Evolutionary conservation across 805 yeast species (phyloP), one percentile per base, ranked within the genome.

Genomic region (Groenewaldozyma tartarivorans): DNA sequence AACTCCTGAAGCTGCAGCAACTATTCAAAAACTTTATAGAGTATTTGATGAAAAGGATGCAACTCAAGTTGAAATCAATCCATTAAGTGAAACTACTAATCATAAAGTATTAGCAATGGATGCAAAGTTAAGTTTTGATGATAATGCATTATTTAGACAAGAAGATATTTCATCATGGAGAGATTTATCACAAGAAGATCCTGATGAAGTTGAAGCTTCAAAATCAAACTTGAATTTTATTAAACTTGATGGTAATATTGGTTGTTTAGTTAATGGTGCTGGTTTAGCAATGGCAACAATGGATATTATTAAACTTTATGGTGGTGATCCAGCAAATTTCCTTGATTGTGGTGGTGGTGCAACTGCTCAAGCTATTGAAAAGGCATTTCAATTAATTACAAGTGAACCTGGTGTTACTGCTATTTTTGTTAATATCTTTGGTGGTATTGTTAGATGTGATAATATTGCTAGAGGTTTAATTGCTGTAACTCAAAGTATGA

Each of bases 301-400:
- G 96, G 99, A 92, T 68, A 94, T 94, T 64, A 86, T 92, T 72
- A 87, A 92, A 72, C 77, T 92, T 57, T 84, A 87, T 71, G 96
- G 97, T 59, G 99, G 99, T 66, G 83, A 78, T 54, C 99, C 99
- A 57, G 99, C 98, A 52, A 92, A 92, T 75, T 92, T 92, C 77
- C 77, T 92, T 64, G 99, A 92, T 73, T 92, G 96, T 68, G 99
- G 99, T 74, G 99, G 99, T 73, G 95, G 96, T 66, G 98, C 99
- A 56, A 92, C 97, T 49, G 96, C 97, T 53, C 83, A 85, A 68
- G 90, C 98, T 58, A 92, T 92, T 61, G 94, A 88, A 72, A 82
- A 82, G 68, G 99, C 97, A 43, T 90, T 92, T 72, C 81, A 79
- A 68, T 77, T 92, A 66, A 90, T 92, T 58, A 71, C 94, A 61